Percentiles rank a stretch among this genome's conserved stretches.
These are phyloP conservation scores for Crassisporium funariophilum DNA, from an alignment of 768 basidiomycete genomes.

Conservation along the genomic window DNA sequence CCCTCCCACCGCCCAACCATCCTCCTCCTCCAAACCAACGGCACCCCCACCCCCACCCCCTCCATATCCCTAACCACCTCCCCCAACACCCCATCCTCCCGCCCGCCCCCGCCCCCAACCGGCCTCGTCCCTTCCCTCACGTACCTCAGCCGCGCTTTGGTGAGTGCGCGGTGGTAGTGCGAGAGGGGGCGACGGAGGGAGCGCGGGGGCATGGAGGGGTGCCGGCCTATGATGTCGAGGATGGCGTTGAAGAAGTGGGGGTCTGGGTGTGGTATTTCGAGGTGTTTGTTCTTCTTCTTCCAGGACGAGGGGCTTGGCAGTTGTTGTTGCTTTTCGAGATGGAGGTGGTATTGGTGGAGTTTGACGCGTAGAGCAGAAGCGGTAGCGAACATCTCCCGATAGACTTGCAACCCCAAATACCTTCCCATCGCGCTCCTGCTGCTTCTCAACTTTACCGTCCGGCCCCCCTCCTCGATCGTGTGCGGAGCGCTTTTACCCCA, in stretches of 20 bases:
- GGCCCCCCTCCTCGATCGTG: slow-evolving; percentile 3
- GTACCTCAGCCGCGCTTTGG: not conserved
- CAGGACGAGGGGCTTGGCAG: slow-evolving; percentile 3
- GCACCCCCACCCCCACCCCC: slow-evolving; percentile 16
- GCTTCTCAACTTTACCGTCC: not conserved
- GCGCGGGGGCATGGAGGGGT: slow-evolving; percentile 10
- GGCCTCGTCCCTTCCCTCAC: not conserved
- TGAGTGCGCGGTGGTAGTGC: not conserved
- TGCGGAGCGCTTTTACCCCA: not conserved
- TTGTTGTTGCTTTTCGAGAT: slow-evolving; percentile 13
- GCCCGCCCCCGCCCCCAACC: too few relatives aligned
- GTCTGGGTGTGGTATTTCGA: slow-evolving; percentile 50
- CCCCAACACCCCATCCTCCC: slow-evolving; percentile 6
- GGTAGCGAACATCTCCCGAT: slow-evolving; percentile 3
- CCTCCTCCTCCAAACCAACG: slow-evolving; percentile 15
- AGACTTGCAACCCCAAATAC: slow-evolving; percentile 1
- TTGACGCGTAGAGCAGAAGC: slow-evolving; percentile 1
- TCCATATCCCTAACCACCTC: slow-evolving; percentile 21
- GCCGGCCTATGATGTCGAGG: slow-evolving; percentile 42
- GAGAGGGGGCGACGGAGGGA: not conserved
- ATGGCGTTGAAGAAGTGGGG: slow-evolving; percentile 71
- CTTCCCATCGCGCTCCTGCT: slow-evolving; percentile 1
- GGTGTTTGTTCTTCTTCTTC: slow-evolving; percentile 12
- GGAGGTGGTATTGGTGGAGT: too few relatives aligned
- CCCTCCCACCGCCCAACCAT: slow-evolving; percentile 14